A percentile compares a stretch with the other conserved stretches of the same genome.
These are phyloP conservation scores for Desmodesmus armatus DNA, from an alignment of 139 green algal species.

Conservation along the genomic window DNA sequence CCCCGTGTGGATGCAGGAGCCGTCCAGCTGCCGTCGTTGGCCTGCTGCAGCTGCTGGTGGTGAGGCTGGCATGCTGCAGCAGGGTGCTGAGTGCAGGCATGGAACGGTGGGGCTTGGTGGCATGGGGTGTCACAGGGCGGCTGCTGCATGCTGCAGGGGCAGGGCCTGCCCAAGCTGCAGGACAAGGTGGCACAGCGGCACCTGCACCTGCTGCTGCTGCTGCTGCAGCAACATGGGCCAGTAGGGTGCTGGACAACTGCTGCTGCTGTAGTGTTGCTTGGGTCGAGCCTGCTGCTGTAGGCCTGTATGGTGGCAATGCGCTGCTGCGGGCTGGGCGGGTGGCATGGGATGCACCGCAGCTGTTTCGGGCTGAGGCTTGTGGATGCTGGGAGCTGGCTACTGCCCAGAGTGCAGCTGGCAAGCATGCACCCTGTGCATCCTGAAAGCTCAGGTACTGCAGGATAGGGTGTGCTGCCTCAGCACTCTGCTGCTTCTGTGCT, in stretches of 20 bases:
- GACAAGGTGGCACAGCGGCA: neutral
- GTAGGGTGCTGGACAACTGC: neutral
- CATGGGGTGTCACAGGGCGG: constrained; percentile 19
- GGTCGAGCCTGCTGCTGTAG: neutral
- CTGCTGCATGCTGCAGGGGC: constrained; percentile 6
- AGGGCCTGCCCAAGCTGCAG: neutral
- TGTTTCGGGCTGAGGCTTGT: neutral
- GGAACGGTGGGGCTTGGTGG: constrained; percentile 1
- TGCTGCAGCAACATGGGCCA: neutral
- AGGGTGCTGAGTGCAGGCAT: neutral
- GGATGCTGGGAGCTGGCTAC: constrained; percentile 20
- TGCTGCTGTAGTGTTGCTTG: neutral
- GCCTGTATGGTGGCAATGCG: neutral
- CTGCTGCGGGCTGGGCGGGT: neutral
- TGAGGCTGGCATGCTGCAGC: neutral
- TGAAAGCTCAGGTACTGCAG: too few species aligned
- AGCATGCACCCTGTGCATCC: neutral
- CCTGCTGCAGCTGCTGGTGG: neutral
- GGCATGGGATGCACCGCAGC: neutral
- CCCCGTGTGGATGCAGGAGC: neutral
- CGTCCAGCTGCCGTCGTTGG: neutral
- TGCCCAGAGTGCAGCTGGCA: too few species aligned
- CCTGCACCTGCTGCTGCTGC: neutral
- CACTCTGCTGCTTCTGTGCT: too few species aligned
- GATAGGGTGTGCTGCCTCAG: too few species aligned